phyloP scores from a whole-genome alignment of 1,139 yeast species.

The Meyerozyma athensensis region DNA sequence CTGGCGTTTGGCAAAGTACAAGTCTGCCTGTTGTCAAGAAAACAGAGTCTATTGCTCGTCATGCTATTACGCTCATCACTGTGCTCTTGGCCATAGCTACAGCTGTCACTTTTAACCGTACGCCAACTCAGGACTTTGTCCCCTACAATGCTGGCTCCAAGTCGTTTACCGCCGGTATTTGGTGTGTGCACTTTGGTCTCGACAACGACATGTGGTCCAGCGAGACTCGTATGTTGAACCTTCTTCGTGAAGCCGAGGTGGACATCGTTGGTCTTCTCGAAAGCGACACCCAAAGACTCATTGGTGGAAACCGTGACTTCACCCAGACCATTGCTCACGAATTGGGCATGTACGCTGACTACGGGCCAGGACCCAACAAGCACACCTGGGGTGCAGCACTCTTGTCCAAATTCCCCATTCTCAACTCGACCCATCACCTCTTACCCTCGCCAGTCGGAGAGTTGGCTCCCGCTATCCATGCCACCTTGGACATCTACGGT shows the following conservation, averaged over 20 bases:
- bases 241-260: conserved; percentile 77
- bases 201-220: conserved; percentile 99
- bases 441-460: conserved; percentile 96
- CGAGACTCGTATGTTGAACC: conserved; percentile 82
- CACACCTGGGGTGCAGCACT: conserved; percentile 98
- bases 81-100: conserved; percentile 29
- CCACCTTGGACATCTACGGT: conserved; percentile 89
- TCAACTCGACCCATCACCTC: conserved; percentile 84
- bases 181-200: conserved; percentile 96
- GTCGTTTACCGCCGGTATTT: conserved; percentile 87
- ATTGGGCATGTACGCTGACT: conserved; percentile 89
- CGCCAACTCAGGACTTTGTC: conserved; percentile 51
- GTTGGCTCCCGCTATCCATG: conserved; percentile 96
- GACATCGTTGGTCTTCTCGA: conserved; percentile 90
- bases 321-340: conserved; percentile 92
- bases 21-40: conserved; percentile 20
- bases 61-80: conserved; percentile 20
- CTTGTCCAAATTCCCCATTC: conserved; percentile 87
- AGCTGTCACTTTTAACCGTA: conserved; percentile 51
- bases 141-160: conserved; percentile 79
- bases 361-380: conserved; percentile 96
- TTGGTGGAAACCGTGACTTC: conserved; percentile 92
- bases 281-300: conserved; percentile 87
- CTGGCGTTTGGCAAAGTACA: conserved; percentile 29
- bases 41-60: conserved; percentile 17